Base-by-base conservation (phyloP, 2,329 filamentous ascomycete species). In the Fusarium subglutinans region DNA sequence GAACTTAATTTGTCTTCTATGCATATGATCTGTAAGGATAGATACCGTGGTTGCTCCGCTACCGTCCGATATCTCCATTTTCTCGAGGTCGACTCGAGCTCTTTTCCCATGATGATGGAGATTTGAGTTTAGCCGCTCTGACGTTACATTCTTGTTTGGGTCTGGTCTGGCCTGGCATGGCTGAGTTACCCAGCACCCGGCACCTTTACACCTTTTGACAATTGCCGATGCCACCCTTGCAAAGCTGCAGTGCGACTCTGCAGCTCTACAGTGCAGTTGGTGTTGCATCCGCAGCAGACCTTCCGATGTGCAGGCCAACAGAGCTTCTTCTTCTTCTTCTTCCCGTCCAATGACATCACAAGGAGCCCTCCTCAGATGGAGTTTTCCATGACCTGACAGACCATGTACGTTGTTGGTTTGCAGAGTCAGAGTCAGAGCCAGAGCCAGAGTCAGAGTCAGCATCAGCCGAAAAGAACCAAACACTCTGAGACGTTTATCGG, bases 301-400 rank as follows among this genome's bases (percentile, higher is more conserved):
- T 40, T 69, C 56, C 43, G 56, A 69, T 37, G 28, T 26, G 17
- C 38, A 24, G 43, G 35, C 47, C 43, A 63, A 56, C 53, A 57
- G 35, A 63, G 41, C 45, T 38, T 47, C 44, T 47, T 47, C 44
- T 45, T 45, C 20, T 38, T 47, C 20, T 35, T 35, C 33, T 38
- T n/a, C n/a, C 24, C 33, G 40, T 61, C 47, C 41, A 70, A 73
- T 75, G 73, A 73, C 58, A 75, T 70, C 69, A 73, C 44, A 33
- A 28, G 40, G n/a, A 38, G 58, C 18, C 24, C 57, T 45, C 37
- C 53, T 41, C n/a, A 28, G 43, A 60, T 10, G n/a, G 35, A 37
- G 11, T 13, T 14, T 26, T 22, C 13, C 26, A 22, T 47, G 44
- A 14, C 44, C 8, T 20, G 22, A 9, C 13, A 47, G 22, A 14